Percentiles rank a stretch among this genome's conserved stretches.
Evolutionary conservation across 352 stramenopile species (phyloP).

Genomic region (Pythium sukuiense): DNA sequence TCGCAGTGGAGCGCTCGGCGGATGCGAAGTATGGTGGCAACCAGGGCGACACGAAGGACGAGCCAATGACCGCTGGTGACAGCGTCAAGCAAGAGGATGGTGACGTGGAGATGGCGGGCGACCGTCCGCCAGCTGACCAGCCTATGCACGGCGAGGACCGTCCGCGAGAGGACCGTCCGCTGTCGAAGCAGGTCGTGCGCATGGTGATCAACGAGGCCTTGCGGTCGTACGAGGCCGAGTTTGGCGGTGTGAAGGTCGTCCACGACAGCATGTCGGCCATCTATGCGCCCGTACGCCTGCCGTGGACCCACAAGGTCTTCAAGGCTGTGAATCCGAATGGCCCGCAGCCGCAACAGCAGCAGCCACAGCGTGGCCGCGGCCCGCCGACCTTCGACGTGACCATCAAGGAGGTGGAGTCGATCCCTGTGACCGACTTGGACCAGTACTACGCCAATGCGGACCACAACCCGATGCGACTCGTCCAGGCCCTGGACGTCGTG

Average conservation of each 20-base stretch:
- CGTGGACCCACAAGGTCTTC: slow-evolving; percentile 55
- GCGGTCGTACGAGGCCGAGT: slow-evolving; percentile 49
- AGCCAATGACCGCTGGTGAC: slow-evolving; percentile 28
- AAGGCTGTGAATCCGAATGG: slow-evolving; percentile 54
- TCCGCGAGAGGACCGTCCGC: slow-evolving; percentile 29
- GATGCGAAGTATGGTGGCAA: slow-evolving; percentile 51
- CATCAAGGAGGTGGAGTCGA: slow-evolving; percentile 66
- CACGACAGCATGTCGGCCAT: slow-evolving; percentile 65
- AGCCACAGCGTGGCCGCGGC: slow-evolving; percentile 26
- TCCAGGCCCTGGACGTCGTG: slow-evolving; percentile 78
- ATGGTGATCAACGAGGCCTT: slow-evolving; percentile 64
- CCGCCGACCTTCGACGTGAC: slow-evolving; percentile 66
- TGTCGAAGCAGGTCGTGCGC: slow-evolving; percentile 52
- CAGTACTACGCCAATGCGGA: slow-evolving; percentile 59
- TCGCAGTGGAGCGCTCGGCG: slow-evolving; percentile 51
- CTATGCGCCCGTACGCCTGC: slow-evolving; percentile 50
- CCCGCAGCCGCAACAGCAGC: slow-evolving; percentile 19
- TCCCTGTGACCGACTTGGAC: slow-evolving; percentile 42
- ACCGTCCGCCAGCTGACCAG: slow-evolving; percentile 3
- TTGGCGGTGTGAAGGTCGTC: slow-evolving; percentile 55
- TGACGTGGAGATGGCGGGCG: slow-evolving; percentile 51
- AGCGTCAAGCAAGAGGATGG: slow-evolving; percentile 32
- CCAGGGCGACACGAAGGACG: slow-evolving; percentile 37
- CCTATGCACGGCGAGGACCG: neutral
- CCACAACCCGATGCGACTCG: slow-evolving; percentile 54